Conservation (phyloP, 179 eudicot species). For the Silene vulgaris region DNA sequence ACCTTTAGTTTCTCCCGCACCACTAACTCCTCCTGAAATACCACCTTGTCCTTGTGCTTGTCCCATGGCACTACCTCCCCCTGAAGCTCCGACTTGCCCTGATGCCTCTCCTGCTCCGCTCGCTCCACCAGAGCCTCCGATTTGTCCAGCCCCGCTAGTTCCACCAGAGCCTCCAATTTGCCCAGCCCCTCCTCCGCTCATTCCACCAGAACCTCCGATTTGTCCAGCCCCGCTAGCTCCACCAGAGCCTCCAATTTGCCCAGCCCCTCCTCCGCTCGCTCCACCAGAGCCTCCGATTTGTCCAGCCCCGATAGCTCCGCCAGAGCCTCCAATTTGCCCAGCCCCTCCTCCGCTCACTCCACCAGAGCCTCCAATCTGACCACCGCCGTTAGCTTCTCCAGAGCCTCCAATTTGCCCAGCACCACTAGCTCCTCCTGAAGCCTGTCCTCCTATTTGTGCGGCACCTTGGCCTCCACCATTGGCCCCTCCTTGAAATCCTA, state of each 20-base stretch:
- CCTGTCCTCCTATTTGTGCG: no score
- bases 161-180: no score
- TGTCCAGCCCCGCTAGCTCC: background rate
- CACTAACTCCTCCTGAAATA: background rate
- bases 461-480: background rate
- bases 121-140: background rate
- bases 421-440: background rate
- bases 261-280: background rate
- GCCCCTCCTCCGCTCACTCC: background rate
- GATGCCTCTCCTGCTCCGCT: background rate
- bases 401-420: background rate
- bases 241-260: background rate
- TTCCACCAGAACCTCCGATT: background rate
- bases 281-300: background rate
- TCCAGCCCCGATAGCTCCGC: background rate
- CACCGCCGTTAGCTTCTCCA: background rate
- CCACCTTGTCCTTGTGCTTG: background rate
- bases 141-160: background rate
- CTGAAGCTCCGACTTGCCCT: background rate
- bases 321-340: background rate
- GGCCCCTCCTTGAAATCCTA: background rate
- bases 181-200: background rate
- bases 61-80: background rate
- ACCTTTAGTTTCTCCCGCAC: background rate
- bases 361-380: constrained; percentile 1